Evolutionary conservation across 129 eudicot genomes (phyloP), one percentile per base, ranked within the genome.

Genomic region (Rutidosis leptorrhynchoides): DNA sequence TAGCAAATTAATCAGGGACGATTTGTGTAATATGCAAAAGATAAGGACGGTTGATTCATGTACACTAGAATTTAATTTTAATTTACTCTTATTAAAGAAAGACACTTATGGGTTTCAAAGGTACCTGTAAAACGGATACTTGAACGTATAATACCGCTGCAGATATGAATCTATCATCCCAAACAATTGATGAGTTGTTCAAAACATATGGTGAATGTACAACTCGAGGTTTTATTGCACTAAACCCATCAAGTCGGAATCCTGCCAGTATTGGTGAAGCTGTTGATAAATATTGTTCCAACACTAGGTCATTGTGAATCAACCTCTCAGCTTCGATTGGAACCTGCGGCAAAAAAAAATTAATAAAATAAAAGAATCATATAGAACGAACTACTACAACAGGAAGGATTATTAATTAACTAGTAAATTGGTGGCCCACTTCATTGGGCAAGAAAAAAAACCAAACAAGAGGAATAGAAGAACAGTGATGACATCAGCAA

Each of bases 281-380:
- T 48, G 91, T 95, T 62, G 87, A 75, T 51, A 85, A 69, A 70
- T 75, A 88, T 60, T 83, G 96, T 72, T 93, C 98, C 65, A 93
- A 72, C 28, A 86, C 82, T 57, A 93, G 87, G 59, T 86, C 95
- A 67, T 82, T 85, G 57, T 78, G 86, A 16, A 74, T 24, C 66
- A 93, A 78, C 76, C 96, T 88, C 81, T 93, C 98, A 11, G 82
- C 87, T 86, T 93, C 98, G 45, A 89, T 49, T 6, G 98, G 98
- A 63, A 93, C 95, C 96, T 90, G 79, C 62, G 65, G 61, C 25
- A 80, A 46, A 29, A 3, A 35, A 70, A 23, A 27, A 33, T 22
- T 5, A 37, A 51, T 9, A 21, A 54, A 2, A 11, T 6, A n/a
- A n/a, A n/a, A n/a, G n/a, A n/a, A n/a, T n/a, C n/a, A n/a, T n/a